Evolutionary conservation across 805 yeast species (phyloP).

Genomic region (Zygosaccharomyces gambellarensis): DNA sequence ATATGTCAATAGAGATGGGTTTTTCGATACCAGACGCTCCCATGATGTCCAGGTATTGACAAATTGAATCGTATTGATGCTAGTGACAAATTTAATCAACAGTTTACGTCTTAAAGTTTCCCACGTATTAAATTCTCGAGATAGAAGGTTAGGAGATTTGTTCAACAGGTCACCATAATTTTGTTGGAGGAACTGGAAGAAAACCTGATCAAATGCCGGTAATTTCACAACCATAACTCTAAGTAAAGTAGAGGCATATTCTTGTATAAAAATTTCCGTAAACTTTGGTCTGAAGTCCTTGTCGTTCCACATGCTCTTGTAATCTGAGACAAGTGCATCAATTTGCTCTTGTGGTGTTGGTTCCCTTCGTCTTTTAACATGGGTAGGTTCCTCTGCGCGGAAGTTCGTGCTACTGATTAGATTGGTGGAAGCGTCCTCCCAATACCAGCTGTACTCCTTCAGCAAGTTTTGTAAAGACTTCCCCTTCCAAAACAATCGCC

Average conservation of each 20-base stretch:
- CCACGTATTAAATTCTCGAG: slow-evolving; percentile 15
- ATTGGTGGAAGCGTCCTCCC: slow-evolving; percentile 15
- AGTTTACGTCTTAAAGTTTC: slow-evolving; percentile 13
- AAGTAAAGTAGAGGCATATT: slow-evolving; percentile 14
- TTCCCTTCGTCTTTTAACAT: slow-evolving; percentile 35
- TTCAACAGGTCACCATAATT: slow-evolving; percentile 4
- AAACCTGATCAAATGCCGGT: slow-evolving; percentile 18
- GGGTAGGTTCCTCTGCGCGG: slow-evolving; percentile 48
- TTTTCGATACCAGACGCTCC: slow-evolving; percentile 10
- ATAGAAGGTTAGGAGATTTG: neutral
- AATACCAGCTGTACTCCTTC: slow-evolving; percentile 15
- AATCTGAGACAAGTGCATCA: slow-evolving; percentile 11
- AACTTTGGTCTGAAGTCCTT: slow-evolving; percentile 10
- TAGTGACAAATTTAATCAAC: slow-evolving; percentile 11
- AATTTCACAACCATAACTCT: slow-evolving; percentile 16
- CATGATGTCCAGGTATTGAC: slow-evolving; percentile 16
- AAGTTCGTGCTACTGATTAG: slow-evolving; percentile 26
- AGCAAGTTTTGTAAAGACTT: slow-evolving; percentile 6
- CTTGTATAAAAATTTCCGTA: slow-evolving; percentile 13
- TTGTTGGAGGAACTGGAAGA: slow-evolving; percentile 14
- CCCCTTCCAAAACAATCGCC: slow-evolving; percentile 5
- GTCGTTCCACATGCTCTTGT: slow-evolving; percentile 20
- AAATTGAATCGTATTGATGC: slow-evolving; percentile 14
- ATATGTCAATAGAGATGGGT: slow-evolving; percentile 14
- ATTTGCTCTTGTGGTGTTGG: slow-evolving; percentile 15